Base-by-base conservation (phyloP, 2,329 filamentous ascomycete genomes). In the Torrubiella hemipterigena region DNA sequence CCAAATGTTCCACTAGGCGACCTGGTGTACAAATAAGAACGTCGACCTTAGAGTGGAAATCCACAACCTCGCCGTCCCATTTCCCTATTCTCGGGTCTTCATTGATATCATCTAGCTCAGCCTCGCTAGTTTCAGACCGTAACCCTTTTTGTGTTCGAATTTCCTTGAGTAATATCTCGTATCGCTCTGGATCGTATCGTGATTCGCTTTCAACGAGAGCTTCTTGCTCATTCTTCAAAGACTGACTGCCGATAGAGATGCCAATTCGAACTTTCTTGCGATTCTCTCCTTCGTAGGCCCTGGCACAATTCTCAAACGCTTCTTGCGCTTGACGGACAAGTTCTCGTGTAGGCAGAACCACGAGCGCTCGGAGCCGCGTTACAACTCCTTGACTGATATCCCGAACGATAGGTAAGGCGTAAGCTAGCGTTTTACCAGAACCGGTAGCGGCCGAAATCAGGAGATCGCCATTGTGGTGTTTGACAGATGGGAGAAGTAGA, bases 401-500 rank as follows among this genome's bases (percentile, higher is more conserved):
- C 27, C 85, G 74, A 4, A 93, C 69, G 36, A 98, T 75, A 0
- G 91, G 91, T 3, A 98, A 61, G 1, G 89, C 73, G 47, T 98
- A 98, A 1, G 89, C 81, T 12, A 98, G 56, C 0, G 91, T 98
- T 52, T 98, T 98, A 34, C 91, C 91, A 1, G 91, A 96, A 7
- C 91, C 91, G 0, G 91, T 98, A 2, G 89, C 82, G 0, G 93
- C 91, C 7, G 86, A 91, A 3, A 98, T 78, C 27, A 93, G 79
- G 5, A 98, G 56, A 51, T 98, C 91, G 5, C 84, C 81, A 2
- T 70, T 59, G 21, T 75, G 67, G 21, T 69, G 61, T 34, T 69
- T 63, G 25, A 69, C 66, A 1, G 69, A 72, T 15, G 73, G 77
- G 4, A 93, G 63, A 5, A 98, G 67, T 24, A 93, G 64, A 1